Base-by-base conservation (phyloP, 768 basidiomycete genomes). In the Heimioporus sp. region DNA sequence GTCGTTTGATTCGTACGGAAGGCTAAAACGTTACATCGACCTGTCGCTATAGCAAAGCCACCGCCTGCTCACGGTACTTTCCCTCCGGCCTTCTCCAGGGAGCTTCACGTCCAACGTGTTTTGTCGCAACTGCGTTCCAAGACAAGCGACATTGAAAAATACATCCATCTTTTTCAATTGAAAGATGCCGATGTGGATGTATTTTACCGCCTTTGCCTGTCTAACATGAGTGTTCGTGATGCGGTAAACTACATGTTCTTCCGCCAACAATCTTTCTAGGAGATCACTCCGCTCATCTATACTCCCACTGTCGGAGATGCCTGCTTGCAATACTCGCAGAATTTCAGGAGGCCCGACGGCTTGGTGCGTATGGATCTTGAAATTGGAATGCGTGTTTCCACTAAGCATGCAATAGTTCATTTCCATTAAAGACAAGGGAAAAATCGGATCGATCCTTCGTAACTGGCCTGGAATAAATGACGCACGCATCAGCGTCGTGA, bases 221-320 rank as follows among this genome's bases (percentile, higher is more conserved):
- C 77, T 40, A 77, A 92, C 65, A 83, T 92, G 80, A 68, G 35
- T 38, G 56, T 63, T 45, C 49, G 60, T 54, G 30, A 16, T 44
- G 36, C 17, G 46, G 24, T 52, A 3, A 7, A 31, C 13, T 19
- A 35, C 42, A 35, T 54, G n/a, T n/a, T 10, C 38, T 11, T 32
- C 13, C 32, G 24, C 32, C 38, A 5, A 58, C 5, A 6, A 30
- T 42, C 28, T n/a, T 19, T 15, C 5, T 57, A 79, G 76, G 81
- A 80, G 64, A 71, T 83, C 48, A 80, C 78, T 12, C 92, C 93
- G 13, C 77, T 94, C 39, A 91, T 96, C 49, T 96, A 95, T 67
- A 96, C 93, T 0, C 93, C 93, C 0, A 92, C 90, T 13, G 92
- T 96, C 28, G 93, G 93, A 21, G 91, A 95, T 60, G 93, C 92